Base-by-base conservation (phyloP, 768 basidiomycete species). In the Leccinum broughii region DNA sequence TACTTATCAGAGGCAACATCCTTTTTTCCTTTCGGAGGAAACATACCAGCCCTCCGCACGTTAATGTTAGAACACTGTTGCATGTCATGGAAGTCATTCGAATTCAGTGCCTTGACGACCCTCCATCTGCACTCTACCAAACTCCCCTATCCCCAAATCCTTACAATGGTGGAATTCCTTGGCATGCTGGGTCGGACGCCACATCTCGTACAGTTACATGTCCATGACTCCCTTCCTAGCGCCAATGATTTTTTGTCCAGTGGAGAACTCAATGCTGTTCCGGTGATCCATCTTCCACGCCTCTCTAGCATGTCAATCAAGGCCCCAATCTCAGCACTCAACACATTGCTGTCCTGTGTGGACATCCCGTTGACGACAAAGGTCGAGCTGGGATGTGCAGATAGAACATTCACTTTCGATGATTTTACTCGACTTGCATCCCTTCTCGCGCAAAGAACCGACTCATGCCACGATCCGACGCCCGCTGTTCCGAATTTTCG, bases 131-230 rank as follows among this genome's bases (percentile, higher is more conserved):
- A 70, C 30, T 44, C 72, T 52, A 54, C 74, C 2, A 52, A 70
- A 24, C 17, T 17, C 4, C 24, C 54, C 6, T 59, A 65, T 17
- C 72, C 68, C 17, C 76, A 76, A 1, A 62, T 70, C 10, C 65
- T 70, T 13, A 15, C 37, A 8, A 17, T 17, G 39, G 54, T 54
- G 3, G 71, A 75, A 37, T 61, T 82, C 15, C 55, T 77, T 10
- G 59, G 68, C 24, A 67, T 68, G 13, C 70, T 81, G 9, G 55
- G 66, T 20, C 60, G 67, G 55, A 77, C 76, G 74, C 75, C 74
- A 4, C 30, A 60, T 50, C 67, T 79, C 2, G 70, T 71, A 54
- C 62, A 65, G 9, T 69, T 80, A 11, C 66, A 72, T 56, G 63
- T 80, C 15, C 68, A 73, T 22, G 60, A 73, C 54, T 66, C 68